Percentiles rank a stretch among this genome's conserved stretches.
phyloP scores from a whole-genome alignment of 768 basidiomycete species.

The Lentinula sp. region DNA sequence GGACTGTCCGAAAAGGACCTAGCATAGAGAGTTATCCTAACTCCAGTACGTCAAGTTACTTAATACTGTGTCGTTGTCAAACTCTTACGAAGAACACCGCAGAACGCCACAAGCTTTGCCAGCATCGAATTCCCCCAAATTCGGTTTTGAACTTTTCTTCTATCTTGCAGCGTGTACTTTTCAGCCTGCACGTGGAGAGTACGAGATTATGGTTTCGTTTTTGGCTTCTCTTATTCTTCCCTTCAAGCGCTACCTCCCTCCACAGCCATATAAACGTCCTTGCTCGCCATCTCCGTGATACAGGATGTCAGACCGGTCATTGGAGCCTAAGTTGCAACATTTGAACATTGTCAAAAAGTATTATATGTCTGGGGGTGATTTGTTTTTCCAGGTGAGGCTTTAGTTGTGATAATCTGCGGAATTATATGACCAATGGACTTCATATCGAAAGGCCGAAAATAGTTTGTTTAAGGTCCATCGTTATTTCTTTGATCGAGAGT shows the following conservation, averaged over 20 bases:
- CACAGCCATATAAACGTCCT: neutral
- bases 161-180: neutral
- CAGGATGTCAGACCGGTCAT: conserved; percentile 1
- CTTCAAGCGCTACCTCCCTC: neutral
- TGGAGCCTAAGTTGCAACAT: neutral
- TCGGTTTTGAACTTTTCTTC: neutral
- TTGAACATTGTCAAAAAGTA: neutral
- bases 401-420: neutral
- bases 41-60: neutral
- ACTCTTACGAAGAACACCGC: neutral
- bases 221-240: neutral
- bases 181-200: neutral
- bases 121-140: neutral
- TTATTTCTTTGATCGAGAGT: conserved; percentile 26
- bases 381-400: neutral
- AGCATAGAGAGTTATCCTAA: neutral
- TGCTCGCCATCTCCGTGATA: neutral
- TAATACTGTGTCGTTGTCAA: neutral
- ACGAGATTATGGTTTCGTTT: neutral
- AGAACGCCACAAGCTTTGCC: neutral
- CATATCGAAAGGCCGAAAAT: neutral
- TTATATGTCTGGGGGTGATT: conserved; percentile 4
- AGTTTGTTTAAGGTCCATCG: conserved; percentile 20
- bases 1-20: neutral
- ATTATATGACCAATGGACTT: neutral